These are phyloP conservation scores for Globisporangium barbulae DNA, from an alignment of 352 stramenopile species.

Conservation along the genomic window DNA sequence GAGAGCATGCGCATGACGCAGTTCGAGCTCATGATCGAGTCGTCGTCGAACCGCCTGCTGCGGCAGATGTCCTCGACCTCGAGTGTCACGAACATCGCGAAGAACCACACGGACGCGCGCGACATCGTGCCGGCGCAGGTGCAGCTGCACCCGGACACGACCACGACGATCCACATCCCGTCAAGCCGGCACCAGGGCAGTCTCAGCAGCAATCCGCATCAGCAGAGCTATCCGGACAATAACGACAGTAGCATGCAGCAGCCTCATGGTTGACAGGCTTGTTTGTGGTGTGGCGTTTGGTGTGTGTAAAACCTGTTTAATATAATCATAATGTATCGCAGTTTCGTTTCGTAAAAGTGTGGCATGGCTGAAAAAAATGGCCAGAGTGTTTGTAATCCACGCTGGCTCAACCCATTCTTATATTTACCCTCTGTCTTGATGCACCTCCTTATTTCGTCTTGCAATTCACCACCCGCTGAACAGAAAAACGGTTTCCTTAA, in stretches of 20 bases:
- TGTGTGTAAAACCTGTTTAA: neutral
- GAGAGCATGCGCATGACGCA: slow-evolving; percentile 27
- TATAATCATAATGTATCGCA: slow-evolving; percentile 10
- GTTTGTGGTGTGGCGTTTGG: slow-evolving; percentile 2
- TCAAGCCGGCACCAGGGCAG: slow-evolving; percentile 12
- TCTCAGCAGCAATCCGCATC: neutral
- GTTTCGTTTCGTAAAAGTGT: slow-evolving; percentile 15
- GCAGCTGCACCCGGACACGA: slow-evolving; percentile 18
- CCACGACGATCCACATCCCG: slow-evolving; percentile 18
- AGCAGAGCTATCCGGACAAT: neutral
- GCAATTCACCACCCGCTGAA: too few species aligned
- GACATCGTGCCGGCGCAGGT: slow-evolving; percentile 19
- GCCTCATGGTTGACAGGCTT: neutral
- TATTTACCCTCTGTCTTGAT: neutral
- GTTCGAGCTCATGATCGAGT: slow-evolving; percentile 49
- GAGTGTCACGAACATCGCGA: slow-evolving; percentile 7
- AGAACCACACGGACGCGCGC: slow-evolving; percentile 13
- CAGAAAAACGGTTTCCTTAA: too few species aligned
- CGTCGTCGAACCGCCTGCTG: slow-evolving; percentile 18
- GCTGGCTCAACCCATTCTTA: slow-evolving; percentile 1
- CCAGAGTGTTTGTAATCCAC: slow-evolving; percentile 8
- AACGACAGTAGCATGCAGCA: neutral
- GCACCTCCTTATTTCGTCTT: neutral
- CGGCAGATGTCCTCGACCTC: slow-evolving; percentile 19
- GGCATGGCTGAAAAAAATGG: neutral